Percentiles rank a stretch among this genome's conserved stretches.
Evolutionary conservation across 345 rosid species (phyloP).

Genomic region (Microthlaspi erraticum): DNA sequence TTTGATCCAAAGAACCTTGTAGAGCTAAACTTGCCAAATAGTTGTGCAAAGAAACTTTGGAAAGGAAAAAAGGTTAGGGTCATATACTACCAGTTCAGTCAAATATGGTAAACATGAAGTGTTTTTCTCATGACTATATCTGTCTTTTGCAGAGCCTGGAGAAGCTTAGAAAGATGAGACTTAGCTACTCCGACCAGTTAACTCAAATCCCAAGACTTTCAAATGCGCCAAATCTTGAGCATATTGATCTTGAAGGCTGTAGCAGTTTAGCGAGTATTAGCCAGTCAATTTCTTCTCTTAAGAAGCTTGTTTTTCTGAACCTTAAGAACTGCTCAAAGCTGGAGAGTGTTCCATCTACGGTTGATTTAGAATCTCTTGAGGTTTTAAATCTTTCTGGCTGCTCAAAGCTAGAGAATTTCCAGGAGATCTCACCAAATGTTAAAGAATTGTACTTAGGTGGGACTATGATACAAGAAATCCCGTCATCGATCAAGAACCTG

Average conservation of each 20-base stretch:
- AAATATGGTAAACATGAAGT: not conserved
- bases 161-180: slow-evolving; percentile 31
- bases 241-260: slow-evolving; percentile 44
- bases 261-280: slow-evolving; percentile 30
- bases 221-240: slow-evolving; percentile 37
- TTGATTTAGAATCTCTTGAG: slow-evolving; percentile 28
- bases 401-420: slow-evolving; percentile 24
- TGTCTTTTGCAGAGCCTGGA: slow-evolving; percentile 31
- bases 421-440: slow-evolving; percentile 39
- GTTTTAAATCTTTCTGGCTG: slow-evolving; percentile 43
- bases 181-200: slow-evolving; percentile 32
- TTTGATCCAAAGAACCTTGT: slow-evolving; percentile 37
- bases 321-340: slow-evolving; percentile 39
- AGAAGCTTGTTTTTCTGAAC: slow-evolving; percentile 32
- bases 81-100: not conserved
- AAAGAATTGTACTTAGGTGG: slow-evolving; percentile 34
- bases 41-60: slow-evolving; percentile 36
- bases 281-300: slow-evolving; percentile 26
- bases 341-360: slow-evolving; percentile 25
- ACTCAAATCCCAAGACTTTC: slow-evolving; percentile 33
- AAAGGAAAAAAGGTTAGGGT: slow-evolving; percentile 20
- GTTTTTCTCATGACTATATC: not conserved
- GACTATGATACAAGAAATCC: slow-evolving; percentile 40
- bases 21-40: slow-evolving; percentile 25
- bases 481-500: slow-evolving; percentile 34